Base-by-base conservation (phyloP, 805 yeast genomes). In the Hanseniaspora nectarophila region DNA sequence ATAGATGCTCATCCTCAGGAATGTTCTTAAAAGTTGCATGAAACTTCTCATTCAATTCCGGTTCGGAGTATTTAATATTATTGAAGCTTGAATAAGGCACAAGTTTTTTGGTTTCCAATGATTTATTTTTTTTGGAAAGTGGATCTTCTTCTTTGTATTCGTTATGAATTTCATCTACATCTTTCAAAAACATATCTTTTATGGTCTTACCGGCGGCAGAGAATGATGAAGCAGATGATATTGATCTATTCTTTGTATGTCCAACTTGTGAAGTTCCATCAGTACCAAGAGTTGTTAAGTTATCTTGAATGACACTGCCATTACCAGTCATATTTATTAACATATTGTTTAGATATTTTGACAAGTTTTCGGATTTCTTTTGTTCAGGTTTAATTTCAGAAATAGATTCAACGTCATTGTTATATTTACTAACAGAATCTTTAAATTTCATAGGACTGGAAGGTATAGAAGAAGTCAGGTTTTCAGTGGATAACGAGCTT, bases 21-120 rank as follows among this genome's bases (percentile, higher is more conserved):
- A 87, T 69, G 8, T 80, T 72, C 53, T 78, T 73, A 70, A 90
- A 92, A 2, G 82, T 58, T 37, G 71, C 74, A 66, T 88, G 97
- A 64, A 87, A 92, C 35, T 85, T 95, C 5, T 73, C 69, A 60
- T 88, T 75, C 51, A 94, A 70, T 45, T 73, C 73, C 51, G 72
- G 71, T 2, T 80, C 69, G 1, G 96, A 87, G 61, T 73, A 84
- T 49, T 80, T 71, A 60, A 53, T 53, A 20, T 47, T 33, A 15
- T 42, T 50, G 5, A 23, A 20, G n/a, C 31, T 21, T 9, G 43
- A 50, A 21, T 43, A 50, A 2, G 24, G 8, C 4, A 20, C 12
- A 4, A 43, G n/a, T 31, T 26, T 31, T 38, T 13, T 15, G 13
- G 18, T 10, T 6, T 29, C 5, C 29, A n/a, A 28, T 29, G 6